Evolutionary conservation across 129 eudicot species (phyloP).

Genomic region (Glebionis coronaria): DNA sequence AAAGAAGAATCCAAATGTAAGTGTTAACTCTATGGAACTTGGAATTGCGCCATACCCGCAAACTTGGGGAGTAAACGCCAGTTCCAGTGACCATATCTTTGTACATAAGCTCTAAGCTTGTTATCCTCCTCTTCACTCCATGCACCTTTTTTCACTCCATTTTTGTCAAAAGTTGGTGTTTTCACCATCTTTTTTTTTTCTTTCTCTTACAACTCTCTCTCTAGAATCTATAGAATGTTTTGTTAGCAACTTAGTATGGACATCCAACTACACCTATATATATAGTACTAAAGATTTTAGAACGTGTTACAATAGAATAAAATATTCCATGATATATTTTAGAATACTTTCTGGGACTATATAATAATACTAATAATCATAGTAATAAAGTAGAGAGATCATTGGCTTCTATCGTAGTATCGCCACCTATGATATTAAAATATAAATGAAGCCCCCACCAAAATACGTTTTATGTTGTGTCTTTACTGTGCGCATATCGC

Average conservation of each 20-base stretch:
- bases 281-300: conserved; percentile 12
- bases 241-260: conserved; percentile 9
- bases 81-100: conserved; percentile 64
- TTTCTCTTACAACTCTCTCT: conserved; percentile 4
- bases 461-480: conserved; percentile 13
- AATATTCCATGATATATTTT: neutral
- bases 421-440: neutral
- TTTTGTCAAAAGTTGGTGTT: conserved; percentile 42
- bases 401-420: neutral
- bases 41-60: conserved; percentile 39
- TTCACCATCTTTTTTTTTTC: conserved; percentile 41
- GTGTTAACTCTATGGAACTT: neutral
- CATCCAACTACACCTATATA: conserved; percentile 28
- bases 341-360: neutral
- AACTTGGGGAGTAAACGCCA: conserved; percentile 66
- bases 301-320: conserved; percentile 22
- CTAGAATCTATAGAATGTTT: neutral
- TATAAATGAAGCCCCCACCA: conserved; percentile 6
- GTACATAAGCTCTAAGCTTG: conserved; percentile 47
- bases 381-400: conserved; percentile 11
- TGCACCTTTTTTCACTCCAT: conserved; percentile 56
- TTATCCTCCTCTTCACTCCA: conserved; percentile 71
- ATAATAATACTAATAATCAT: conserved; percentile 1
- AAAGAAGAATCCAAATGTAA: neutral
- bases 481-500: neutral